phyloP scores from a whole-genome alignment of 2,329 filamentous ascomycete species.

The Aspergillus flavus region DNA sequence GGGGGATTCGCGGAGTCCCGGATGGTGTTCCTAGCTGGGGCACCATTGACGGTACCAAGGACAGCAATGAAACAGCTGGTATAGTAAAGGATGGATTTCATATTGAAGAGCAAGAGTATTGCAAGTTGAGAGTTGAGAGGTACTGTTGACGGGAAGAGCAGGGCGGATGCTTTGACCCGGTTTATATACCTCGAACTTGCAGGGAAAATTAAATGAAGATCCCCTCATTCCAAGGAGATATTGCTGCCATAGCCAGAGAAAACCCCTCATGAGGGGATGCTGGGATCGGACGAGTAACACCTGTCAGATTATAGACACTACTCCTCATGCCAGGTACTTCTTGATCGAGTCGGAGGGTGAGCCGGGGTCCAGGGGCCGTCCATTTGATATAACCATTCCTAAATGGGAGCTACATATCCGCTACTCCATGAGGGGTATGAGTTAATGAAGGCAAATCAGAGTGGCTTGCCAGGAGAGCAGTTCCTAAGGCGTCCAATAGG shows the following conservation, averaged over 20 bases:
- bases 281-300: background rate
- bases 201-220: background rate
- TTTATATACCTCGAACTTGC: background rate
- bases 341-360: background rate
- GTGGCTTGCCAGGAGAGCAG: background rate
- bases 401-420: background rate
- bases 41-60: background rate
- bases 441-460: background rate
- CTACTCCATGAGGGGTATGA: background rate
- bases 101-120: background rate
- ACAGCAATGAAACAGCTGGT: background rate
- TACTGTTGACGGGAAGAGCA: background rate
- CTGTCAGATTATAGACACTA: background rate
- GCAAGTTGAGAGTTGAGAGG: background rate
- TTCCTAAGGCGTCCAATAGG: background rate
- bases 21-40: background rate
- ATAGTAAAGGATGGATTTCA: background rate
- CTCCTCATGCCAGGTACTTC: background rate
- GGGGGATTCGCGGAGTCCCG: conserved; percentile 24
- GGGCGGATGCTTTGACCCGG: background rate
- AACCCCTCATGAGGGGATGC: background rate
- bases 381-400: background rate
- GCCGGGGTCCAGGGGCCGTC: background rate
- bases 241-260: background rate
- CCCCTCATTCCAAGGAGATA: background rate